Base-by-base conservation (phyloP, 2,329 filamentous ascomycete species). In the Cercospora janseana region DNA sequence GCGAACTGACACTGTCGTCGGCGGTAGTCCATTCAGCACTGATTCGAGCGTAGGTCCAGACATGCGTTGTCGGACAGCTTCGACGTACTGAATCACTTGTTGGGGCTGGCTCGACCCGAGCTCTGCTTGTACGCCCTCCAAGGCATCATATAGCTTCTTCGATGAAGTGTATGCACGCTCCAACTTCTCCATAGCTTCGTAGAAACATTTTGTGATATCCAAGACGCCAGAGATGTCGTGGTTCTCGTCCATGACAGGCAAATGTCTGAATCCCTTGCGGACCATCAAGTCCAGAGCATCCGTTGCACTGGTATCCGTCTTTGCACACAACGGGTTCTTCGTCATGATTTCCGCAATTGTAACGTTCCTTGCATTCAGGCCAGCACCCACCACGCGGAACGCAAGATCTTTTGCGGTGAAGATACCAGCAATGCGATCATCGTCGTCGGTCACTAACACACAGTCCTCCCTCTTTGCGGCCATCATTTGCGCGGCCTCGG, bases 271-370 rank as follows among this genome's bases (percentile, higher is more conserved):
- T 13, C 93, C 93, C 75, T 97, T 97, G 62, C 92, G 82, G 50
- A 98, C 93, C 93, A 98, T 98, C 51, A 97, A 79, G 71, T 98
- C 92, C 57, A 98, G 76, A 24, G 93, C 93, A 76, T 98, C 93
- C 34, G 93, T 98, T 27, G 93, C 93, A 71, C 92, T 97, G 26
- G 93, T 98, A 68, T 98, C 93, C 51, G 93, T 98, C 69, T 93
- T 85, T 47, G 93, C 93, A 70, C 93, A 98, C 12, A 98, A 82
- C 8, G 93, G 93, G 75, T 98, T 98, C 79, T 97, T 96, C 68
- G 93, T 98, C 93, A 98, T 98, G 71, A 98, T 98, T 68, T 97
- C 91, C 60, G 90, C 87, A 68, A 98, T 96, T 16, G 89, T 95
- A 62, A 97, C 83, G 67, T 85, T 88, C 69, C 82, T 86, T 24